phyloP scores from a whole-genome alignment of 768 basidiomycete species.

The Wakefieldia striispora region DNA sequence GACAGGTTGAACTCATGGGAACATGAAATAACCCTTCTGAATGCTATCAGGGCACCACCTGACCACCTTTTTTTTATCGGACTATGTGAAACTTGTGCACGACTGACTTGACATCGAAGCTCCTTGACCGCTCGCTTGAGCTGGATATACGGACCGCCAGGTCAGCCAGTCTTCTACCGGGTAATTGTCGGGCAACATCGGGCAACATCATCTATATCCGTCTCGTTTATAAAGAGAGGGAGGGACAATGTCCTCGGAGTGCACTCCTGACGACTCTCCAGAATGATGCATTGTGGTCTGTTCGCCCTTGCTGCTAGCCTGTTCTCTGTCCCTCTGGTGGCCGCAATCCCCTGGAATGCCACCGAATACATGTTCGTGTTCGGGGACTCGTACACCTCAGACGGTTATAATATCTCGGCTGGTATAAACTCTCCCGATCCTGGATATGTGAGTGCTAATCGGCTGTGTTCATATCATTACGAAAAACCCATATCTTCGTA shows the following conservation, averaged over 20 bases:
- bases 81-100: too few relatives aligned
- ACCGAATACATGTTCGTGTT: conserved; percentile 59
- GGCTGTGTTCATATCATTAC: not conserved
- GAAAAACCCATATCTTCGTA: conserved; percentile 20
- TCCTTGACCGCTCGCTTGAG: too few relatives aligned
- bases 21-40: too few relatives aligned
- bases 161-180: too few relatives aligned
- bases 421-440: conserved; percentile 53
- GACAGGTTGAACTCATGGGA: too few relatives aligned
- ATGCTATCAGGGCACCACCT: too few relatives aligned
- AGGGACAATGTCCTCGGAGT: too few relatives aligned
- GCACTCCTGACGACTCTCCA: not conserved
- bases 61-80: too few relatives aligned
- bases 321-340: conserved; percentile 4
- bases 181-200: not conserved
- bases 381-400: conserved; percentile 62
- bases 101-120: too few relatives aligned
- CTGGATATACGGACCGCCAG: too few relatives aligned
- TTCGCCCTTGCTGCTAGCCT: conserved; percentile 6
- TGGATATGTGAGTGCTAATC: conserved; percentile 40
- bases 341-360: conserved; percentile 44
- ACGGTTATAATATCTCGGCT: conserved; percentile 59
- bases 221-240: too few relatives aligned
- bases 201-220: too few relatives aligned
- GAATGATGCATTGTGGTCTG: conserved; percentile 12